These are phyloP conservation scores for Boletus fagicola DNA, from an alignment of 768 basidiomycete genomes.

Conservation along the genomic window DNA sequence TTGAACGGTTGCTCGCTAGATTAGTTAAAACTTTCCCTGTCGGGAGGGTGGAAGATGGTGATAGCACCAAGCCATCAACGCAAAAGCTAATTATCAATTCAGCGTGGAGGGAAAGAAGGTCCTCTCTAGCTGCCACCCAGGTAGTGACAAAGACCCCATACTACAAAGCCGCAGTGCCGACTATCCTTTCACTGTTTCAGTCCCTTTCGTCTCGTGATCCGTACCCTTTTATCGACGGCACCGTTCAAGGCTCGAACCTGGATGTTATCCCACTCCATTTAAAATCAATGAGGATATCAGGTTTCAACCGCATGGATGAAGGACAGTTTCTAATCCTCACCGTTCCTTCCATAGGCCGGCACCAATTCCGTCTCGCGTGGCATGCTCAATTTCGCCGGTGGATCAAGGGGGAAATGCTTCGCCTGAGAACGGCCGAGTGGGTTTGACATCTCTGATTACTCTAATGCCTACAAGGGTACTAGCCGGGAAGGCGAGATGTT, in stretches of 20 bases:
- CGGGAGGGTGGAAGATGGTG: not conserved
- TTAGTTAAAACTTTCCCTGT: not conserved
- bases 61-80: not conserved
- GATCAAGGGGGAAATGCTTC: slow-evolving; percentile 7
- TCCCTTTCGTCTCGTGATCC: not conserved
- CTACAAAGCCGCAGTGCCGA: not conserved
- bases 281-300: not conserved
- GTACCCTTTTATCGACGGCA: not conserved
- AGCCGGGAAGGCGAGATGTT: slow-evolving; percentile 4
- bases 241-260: not conserved
- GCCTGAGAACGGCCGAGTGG: slow-evolving; percentile 15
- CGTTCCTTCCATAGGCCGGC: not conserved
- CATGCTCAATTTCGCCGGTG: not conserved
- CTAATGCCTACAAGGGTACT: slow-evolving; percentile 6
- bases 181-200: not conserved
- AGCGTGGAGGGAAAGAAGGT: not conserved
- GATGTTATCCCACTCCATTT: not conserved
- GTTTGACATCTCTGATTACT: slow-evolving; percentile 4
- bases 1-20: not conserved
- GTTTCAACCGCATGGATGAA: not conserved
- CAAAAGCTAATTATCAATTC: not conserved
- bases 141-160: not conserved
- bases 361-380: slow-evolving; percentile 4
- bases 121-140: not conserved
- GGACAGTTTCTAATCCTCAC: not conserved